Conservation (phyloP, 805 yeast species). For the Wickerhamomyces chambardii region DNA sequence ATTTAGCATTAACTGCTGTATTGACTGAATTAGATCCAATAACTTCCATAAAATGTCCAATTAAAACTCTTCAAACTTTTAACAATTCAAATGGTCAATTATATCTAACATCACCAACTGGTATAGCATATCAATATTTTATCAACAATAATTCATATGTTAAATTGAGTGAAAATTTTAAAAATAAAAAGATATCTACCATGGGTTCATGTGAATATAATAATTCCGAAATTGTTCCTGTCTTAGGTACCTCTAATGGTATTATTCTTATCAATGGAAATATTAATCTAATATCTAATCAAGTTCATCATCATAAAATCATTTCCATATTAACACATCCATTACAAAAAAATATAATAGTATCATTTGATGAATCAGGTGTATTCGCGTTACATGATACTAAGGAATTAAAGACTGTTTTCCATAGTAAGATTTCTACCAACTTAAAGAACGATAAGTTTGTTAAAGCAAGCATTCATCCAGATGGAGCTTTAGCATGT, state of each 20-base stretch:
- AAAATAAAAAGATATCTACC: not conserved
- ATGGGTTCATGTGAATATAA: too few relatives aligned
- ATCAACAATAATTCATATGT: constrained; percentile 1
- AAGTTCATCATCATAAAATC: constrained; percentile 2
- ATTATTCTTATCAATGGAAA: not conserved
- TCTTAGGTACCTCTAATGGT: not conserved
- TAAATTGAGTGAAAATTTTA: constrained; percentile 1
- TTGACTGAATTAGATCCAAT: constrained; percentile 2
- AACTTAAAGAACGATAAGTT: constrained; percentile 2
- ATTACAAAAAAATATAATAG: constrained; percentile 17
- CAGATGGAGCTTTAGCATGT: constrained; percentile 38
- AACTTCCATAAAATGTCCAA: constrained; percentile 8
- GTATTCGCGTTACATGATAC: constrained; percentile 13
- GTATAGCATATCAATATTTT: constrained; percentile 7
- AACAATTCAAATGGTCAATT: constrained; percentile 1
- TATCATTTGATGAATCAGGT: constrained; percentile 19
- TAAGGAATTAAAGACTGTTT: constrained; percentile 1
- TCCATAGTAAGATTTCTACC: constrained; percentile 2
- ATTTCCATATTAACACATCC: constrained; percentile 25
- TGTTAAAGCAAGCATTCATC: constrained; percentile 23
- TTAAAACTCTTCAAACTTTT: constrained; percentile 3
- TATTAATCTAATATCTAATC: not conserved
- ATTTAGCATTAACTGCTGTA: constrained; percentile 5
- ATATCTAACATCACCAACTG: constrained; percentile 9
- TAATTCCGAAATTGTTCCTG: not conserved